A percentile compares a stretch with the other conserved stretches of the same genome.
phyloP scores from a whole-genome alignment of 768 basidiomycete genomes.

The Amanita subjunquillea region DNA sequence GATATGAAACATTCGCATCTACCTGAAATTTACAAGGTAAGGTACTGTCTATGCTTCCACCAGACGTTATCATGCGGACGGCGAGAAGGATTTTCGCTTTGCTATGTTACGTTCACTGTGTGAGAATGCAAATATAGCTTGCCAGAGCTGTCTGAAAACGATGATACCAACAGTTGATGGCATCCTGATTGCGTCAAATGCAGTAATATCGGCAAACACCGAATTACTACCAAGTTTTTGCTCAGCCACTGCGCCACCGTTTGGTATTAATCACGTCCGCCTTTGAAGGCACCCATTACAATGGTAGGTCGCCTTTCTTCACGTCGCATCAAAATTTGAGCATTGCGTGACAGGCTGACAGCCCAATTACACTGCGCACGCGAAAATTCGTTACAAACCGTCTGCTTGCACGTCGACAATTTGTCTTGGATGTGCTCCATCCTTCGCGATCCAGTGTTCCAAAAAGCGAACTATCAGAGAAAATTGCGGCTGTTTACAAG shows the following conservation, averaged over 20 bases:
- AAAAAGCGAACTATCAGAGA: conserved; percentile 84
- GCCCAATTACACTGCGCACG: conserved; percentile 89
- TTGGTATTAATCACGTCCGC: conserved; percentile 19
- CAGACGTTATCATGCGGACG: too few species aligned
- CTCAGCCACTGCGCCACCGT: conserved; percentile 21
- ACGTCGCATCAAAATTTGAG: conserved; percentile 4
- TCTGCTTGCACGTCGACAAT: conserved; percentile 91
- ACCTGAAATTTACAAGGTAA: too few species aligned
- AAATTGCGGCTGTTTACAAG: conserved; percentile 91
- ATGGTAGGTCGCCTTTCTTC: conserved; percentile 21
- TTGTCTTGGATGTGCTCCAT: conserved; percentile 91
- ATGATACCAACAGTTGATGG: too few species aligned
- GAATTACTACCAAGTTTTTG: conserved; percentile 30
- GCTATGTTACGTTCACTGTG: too few species aligned
- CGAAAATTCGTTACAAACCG: conserved; percentile 99
- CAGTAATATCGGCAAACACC: conserved; percentile 28
- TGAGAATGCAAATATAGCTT: too few species aligned
- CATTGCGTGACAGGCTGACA: conserved; percentile 48
- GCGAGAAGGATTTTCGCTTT: too few species aligned
- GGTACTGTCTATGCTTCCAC: too few species aligned
- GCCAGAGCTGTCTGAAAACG: too few species aligned
- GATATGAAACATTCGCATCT: too few species aligned
- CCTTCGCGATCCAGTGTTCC: conserved; percentile 93
- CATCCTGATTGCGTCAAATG: too few species aligned
- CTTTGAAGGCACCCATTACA: conserved; percentile 12